Base-by-base conservation (phyloP, 176 grass and related monocot species). In the Juncus inflexus region DNA sequence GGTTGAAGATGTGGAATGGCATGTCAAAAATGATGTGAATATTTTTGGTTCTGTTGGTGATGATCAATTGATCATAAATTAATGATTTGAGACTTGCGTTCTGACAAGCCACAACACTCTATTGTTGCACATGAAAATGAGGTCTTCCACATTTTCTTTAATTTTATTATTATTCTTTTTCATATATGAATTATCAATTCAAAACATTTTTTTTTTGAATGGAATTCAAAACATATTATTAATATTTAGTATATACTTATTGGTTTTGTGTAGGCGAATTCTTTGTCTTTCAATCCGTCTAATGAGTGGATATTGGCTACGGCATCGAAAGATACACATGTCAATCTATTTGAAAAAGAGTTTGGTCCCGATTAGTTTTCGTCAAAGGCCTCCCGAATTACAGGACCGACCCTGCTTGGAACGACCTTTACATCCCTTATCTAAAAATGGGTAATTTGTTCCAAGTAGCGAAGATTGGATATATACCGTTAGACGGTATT, bases 1-100 rank as follows among this genome's bases (percentile, higher is more conserved):
- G 3, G 85, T 99, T 72, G 94, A 99, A 83, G 94, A 99, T 86
- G 88, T 99, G 66, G 77, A 85, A 50, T 99, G 94, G 94, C 88
- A 92, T 74, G 39, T 84, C 50, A 90, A 92, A 60, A 28, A 28
- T 28, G 66, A 92, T 83, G 80, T 71, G 61, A 84, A 92, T 62
- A 11, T 90, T 37, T 99, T 99, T 82, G 94, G 94, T 7, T 99
- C 94, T 52, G 94, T 90, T 84, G 94, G 94, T 12, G 94, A 99
- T 78, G 94, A 99, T 28, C 19, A 28, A 28, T 28, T 28, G 19
- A 28, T 43, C 84, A 80, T 77, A 89, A 76, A 65, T 78, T 99
- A 16, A 99, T 99, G 88, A 80, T 99, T 50, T 99, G 94, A 85
- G 94, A 99, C 56, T 42, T 89, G 78, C 88, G 94, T 62, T 86